Conservation (phyloP, 2,329 filamentous ascomycete species). For the Trichoderma atrobrunneum region DNA sequence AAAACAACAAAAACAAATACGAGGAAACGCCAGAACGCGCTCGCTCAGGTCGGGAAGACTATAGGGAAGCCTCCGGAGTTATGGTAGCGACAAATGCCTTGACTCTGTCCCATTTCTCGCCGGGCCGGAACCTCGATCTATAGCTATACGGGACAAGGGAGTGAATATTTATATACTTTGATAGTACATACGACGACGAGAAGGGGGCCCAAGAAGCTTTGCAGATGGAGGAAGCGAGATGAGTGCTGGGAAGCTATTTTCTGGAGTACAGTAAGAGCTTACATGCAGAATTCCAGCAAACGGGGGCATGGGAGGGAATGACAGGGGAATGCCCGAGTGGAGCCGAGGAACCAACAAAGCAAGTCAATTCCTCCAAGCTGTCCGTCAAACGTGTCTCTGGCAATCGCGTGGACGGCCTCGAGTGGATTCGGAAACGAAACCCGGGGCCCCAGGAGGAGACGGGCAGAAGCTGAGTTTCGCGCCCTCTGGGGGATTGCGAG, state of each 20-base stretch:
- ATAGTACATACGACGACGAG: neutral
- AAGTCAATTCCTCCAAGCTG: neutral
- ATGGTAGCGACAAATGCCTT: neutral
- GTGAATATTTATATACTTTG: neutral
- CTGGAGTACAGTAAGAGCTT: neutral
- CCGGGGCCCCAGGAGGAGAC: neutral
- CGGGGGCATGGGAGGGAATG: neutral
- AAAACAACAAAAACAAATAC: neutral
- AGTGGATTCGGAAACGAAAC: constrained; percentile 10
- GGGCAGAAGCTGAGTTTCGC: neutral
- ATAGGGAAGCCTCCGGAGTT: neutral
- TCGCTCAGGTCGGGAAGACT: constrained; percentile 10
- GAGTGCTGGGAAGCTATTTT: neutral
- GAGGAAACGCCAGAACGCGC: neutral
- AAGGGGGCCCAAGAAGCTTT: neutral
- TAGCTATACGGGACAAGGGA: neutral
- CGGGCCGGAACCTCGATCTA: neutral
- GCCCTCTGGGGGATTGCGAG: neutral
- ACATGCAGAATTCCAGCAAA: constrained; percentile 6
- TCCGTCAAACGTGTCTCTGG: neutral
- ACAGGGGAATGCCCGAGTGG: neutral
- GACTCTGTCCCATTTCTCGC: constrained; percentile 17
- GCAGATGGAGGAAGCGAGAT: neutral
- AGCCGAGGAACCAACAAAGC: neutral
- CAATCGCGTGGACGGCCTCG: constrained; percentile 14